These are phyloP conservation scores for Bipolaris victoriae DNA, from an alignment of 2,329 filamentous ascomycete genomes.

Conservation along the genomic window DNA sequence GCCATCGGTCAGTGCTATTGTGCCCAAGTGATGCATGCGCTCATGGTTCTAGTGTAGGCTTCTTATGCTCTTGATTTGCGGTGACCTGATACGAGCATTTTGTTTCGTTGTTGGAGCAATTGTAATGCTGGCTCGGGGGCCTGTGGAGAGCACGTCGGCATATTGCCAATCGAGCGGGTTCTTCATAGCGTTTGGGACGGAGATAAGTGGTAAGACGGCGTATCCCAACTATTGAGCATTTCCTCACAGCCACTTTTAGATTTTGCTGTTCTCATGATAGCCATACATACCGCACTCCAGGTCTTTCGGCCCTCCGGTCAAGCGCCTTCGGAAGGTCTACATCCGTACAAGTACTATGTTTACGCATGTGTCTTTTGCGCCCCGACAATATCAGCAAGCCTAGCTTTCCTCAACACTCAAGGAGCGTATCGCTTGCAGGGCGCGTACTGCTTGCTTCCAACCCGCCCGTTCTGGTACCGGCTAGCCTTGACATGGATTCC, in stretches of 20 bases:
- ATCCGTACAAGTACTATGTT: constrained; percentile 67
- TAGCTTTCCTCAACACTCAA: constrained; percentile 66
- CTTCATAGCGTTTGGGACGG: constrained; percentile 69
- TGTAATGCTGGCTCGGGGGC: constrained; percentile 61
- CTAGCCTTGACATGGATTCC: constrained; percentile 74
- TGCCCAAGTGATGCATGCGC: background rate
- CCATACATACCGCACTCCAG: constrained; percentile 73
- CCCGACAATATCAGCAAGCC: constrained; percentile 64
- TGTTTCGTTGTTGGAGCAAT: constrained; percentile 72
- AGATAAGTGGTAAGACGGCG: constrained; percentile 61
- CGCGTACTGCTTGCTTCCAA: constrained; percentile 72
- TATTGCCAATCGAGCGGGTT: constrained; percentile 75
- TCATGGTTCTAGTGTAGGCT: constrained; percentile 56
- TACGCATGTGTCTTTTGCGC: constrained; percentile 64
- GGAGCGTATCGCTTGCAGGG: constrained; percentile 67
- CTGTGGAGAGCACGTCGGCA: constrained; percentile 56
- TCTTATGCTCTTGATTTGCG: constrained; percentile 74
- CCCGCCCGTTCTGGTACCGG: constrained; percentile 71
- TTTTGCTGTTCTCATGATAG: constrained; percentile 73
- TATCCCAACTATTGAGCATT: background rate
- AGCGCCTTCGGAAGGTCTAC: constrained; percentile 67
- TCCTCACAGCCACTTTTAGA: constrained; percentile 52
- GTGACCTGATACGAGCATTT: constrained; percentile 72
- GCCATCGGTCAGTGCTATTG: constrained; percentile 65
- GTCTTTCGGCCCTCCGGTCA: constrained; percentile 64